Base-by-base conservation (phyloP, 345 rosid species). In the Citrus hindsii region DNA sequence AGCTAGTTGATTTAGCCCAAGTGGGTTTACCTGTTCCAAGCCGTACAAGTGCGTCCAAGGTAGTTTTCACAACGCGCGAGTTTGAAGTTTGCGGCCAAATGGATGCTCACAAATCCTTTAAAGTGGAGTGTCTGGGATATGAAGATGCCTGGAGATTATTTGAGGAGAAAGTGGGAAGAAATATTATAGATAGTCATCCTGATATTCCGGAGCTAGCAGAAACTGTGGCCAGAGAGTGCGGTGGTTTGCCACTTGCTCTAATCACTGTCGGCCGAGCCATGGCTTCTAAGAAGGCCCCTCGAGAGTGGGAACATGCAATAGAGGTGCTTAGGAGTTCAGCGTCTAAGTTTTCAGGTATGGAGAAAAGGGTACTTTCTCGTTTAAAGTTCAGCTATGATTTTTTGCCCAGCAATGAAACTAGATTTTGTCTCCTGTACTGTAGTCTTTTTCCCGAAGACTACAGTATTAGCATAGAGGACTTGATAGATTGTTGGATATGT, bases 401-500 rank as follows among this genome's bases (percentile, higher is more conserved):
- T 67, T 67, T 67, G 16, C 71, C 71, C 12, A 21, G 7, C 13
- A 22, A 42, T 21, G 25, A 5, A 21, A 40, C 46, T 25, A 68
- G 53, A 13, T 69, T 55, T 4, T 69, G 72, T 69, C 30, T 69
- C 2, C 16, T 69, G 16, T 42, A 69, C 28, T 69, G 72, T 69
- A 46, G 76, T 2, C 22, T 85, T 24, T 82, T 77, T 33, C 85
- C 85, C 0, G 83, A 79, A 37, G 81, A 82, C 58, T 10, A 42
- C 2, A 42, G 16, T 42, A 42, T 42, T 42, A 42, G 48, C 48
- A 10, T 42, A 42, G 48, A 2, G 1, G 6, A 62, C 19, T 61
- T 80, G 33, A 75, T 78, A 71, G 76, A 77, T 28, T 76, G 35
- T 14, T 82, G 84, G 88, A 25, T 72, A 1, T 65, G 35, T 4